These are phyloP conservation scores for Biscogniauxia sp. DNA, from an alignment of 2,329 filamentous ascomycete species.

Conservation along the genomic window DNA sequence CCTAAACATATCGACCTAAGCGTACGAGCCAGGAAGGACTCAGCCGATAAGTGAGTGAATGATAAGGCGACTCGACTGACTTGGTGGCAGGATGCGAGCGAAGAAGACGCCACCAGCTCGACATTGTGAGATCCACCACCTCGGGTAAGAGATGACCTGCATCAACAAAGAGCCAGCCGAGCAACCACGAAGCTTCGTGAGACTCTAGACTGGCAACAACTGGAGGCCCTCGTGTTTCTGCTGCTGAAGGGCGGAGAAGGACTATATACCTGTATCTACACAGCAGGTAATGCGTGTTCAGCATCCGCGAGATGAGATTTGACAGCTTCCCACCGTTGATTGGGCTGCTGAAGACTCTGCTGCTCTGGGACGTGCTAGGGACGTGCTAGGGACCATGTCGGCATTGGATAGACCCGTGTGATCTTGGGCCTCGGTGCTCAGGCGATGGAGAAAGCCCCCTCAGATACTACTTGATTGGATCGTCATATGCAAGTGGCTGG, in stretches of 20 bases:
- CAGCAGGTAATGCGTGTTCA: not conserved
- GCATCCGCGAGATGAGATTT: not conserved
- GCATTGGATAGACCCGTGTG: not conserved
- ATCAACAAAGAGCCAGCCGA: not conserved
- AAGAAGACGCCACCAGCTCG: not conserved
- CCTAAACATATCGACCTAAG: no score
- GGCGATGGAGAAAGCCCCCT: not conserved
- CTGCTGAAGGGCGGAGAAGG: not conserved
- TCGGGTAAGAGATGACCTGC: not conserved
- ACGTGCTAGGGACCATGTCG: not conserved
- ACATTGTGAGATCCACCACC: not conserved
- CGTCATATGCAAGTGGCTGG: not conserved
- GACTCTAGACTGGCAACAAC: not conserved
- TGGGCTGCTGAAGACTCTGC: not conserved
- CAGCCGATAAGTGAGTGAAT: not conserved
- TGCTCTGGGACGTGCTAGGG: no score
- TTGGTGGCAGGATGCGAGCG: not conserved
- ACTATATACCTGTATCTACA: not conserved
- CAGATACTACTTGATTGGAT: not conserved
- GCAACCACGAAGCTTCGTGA: not conserved
- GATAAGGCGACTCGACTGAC: not conserved
- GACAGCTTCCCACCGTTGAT: not conserved
- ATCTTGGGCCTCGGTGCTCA: not conserved
- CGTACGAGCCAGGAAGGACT: no score
- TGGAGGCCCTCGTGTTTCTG: not conserved